phyloP scores from a whole-genome alignment of 306 rosid species.

The Castanopsis chinensis region DNA sequence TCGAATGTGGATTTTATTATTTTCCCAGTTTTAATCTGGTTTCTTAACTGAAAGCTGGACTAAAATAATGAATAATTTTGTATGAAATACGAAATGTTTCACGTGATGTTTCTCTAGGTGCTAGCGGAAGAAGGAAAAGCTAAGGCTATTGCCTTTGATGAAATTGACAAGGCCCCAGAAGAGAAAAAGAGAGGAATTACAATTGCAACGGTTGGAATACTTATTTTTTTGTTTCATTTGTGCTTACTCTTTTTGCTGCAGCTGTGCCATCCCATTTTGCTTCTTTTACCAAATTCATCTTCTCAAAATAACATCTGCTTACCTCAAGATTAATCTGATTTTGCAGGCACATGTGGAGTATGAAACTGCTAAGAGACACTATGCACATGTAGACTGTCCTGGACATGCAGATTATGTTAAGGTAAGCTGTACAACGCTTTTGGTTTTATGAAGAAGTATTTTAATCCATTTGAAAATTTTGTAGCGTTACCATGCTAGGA shows the following conservation, averaged over 20 bases:
- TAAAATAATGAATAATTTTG: neutral
- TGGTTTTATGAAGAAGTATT: neutral
- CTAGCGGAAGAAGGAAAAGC: conserved; percentile 95
- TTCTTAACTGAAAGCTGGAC: neutral
- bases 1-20: neutral
- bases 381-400: conserved; percentile 98
- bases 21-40: neutral
- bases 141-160: conserved; percentile 85
- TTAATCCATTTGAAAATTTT: neutral
- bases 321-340: conserved; percentile 4
- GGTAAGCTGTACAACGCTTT: conserved; percentile 39
- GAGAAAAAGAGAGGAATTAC: conserved; percentile 96
- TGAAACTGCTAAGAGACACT: conserved; percentile 79
- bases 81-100: neutral
- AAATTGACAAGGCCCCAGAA: conserved; percentile 97
- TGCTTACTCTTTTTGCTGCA: conserved; percentile 3
- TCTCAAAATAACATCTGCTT: neutral
- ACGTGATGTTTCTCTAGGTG: conserved; percentile 41
- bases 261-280: neutral
- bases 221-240: neutral
- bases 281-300: neutral
- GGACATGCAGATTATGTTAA: conserved; percentile 99
- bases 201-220: conserved; percentile 73
- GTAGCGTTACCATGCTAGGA: no score
- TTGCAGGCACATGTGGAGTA: conserved; percentile 93